Percentiles rank a stretch among this genome's conserved stretches.
These are phyloP conservation scores for Kregervanrija pseudodelftensis DNA, from an alignment of 805 yeast genomes.

Conservation along the genomic window DNA sequence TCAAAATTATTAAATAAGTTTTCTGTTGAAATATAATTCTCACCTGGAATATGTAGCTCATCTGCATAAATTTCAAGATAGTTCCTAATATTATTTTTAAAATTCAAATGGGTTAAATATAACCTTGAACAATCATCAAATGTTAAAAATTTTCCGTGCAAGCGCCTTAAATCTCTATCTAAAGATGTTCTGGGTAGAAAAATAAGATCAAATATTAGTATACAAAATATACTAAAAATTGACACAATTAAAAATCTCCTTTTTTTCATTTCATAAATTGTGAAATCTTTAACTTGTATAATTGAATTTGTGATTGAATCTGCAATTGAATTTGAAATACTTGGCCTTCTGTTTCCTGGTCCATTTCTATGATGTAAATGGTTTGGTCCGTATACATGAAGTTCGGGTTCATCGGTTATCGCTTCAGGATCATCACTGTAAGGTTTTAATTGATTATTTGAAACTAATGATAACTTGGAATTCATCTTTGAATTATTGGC, in stretches of 20 bases:
- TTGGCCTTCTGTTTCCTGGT: constrained; percentile 1
- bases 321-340: constrained; percentile 13
- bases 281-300: constrained; percentile 20
- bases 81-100: constrained; percentile 15
- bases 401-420: not conserved
- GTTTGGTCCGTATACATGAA: constrained; percentile 3
- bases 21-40: constrained; percentile 13
- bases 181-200: constrained; percentile 83
- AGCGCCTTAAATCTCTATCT: constrained; percentile 69
- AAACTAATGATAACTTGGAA: constrained; percentile 1
- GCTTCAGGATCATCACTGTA: constrained; percentile 4
- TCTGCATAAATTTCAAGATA: constrained; percentile 15
- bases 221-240: constrained; percentile 32
- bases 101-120: constrained; percentile 28
- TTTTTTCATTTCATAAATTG: constrained; percentile 23
- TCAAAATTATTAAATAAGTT: constrained; percentile 11
- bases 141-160: constrained; percentile 61
- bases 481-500: constrained; percentile 1
- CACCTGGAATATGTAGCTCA: constrained; percentile 21
- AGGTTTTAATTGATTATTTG: not conserved
- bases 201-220: constrained; percentile 56
- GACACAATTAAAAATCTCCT: constrained; percentile 27
- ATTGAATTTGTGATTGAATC: constrained; percentile 24
- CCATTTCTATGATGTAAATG: not conserved
- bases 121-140: constrained; percentile 63